phyloP scores from a whole-genome alignment of 2,329 filamentous ascomycete genomes.

The Fusarium tuaranense region DNA sequence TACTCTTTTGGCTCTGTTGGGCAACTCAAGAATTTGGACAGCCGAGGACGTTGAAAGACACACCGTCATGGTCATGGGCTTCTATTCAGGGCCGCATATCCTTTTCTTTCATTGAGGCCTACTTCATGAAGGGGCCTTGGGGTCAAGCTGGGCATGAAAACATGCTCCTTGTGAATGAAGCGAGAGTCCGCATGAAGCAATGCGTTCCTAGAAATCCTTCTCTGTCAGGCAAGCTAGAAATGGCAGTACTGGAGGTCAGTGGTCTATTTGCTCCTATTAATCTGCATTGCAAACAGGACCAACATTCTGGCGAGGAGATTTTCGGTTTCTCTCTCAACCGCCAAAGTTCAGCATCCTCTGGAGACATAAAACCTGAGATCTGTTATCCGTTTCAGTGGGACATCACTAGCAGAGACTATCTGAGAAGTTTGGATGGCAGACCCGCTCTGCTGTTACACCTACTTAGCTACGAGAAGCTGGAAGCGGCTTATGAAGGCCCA shows the following conservation, averaged over 20 bases:
- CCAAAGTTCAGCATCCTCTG: neutral
- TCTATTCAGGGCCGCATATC: neutral
- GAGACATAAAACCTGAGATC: neutral
- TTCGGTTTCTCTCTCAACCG: neutral
- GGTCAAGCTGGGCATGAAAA: neutral
- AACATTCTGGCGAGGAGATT: neutral
- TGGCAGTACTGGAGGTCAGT: neutral
- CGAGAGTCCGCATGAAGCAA: neutral
- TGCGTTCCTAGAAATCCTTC: conserved; percentile 1
- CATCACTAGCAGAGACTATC: neutral
- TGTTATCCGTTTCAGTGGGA: conserved; percentile 2
- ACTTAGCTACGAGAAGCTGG: neutral
- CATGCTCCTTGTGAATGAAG: neutral
- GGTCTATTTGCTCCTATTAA: neutral
- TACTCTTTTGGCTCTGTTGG: conserved; percentile 9
- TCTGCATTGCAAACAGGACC: neutral
- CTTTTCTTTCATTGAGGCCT: neutral
- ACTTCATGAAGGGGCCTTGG: conserved; percentile 8
- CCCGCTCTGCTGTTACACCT: neutral
- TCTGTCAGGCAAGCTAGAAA: conserved; percentile 1
- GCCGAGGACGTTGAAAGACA: neutral
- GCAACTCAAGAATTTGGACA: neutral
- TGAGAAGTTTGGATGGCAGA: neutral
- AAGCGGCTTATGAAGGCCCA: conserved; percentile 3
- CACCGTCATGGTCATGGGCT: conserved; percentile 9